phyloP scores from a whole-genome alignment of 1,139 yeast genomes.

The Blastobotrys elegans region DNA sequence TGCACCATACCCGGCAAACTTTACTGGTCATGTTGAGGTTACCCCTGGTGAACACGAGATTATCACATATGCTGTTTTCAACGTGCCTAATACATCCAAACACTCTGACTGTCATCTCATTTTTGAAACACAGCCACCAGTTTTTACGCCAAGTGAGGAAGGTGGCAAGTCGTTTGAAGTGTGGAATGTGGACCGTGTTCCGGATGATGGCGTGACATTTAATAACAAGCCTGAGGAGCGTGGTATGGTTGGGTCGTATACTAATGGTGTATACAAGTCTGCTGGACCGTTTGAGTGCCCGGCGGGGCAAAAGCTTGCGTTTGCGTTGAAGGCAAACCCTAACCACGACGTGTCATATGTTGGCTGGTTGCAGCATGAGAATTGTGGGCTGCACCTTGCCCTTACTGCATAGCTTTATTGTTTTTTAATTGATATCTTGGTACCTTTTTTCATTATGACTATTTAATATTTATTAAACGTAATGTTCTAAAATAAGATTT shows the following conservation, averaged over 20 bases:
- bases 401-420: not conserved
- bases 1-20: no score
- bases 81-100: not conserved
- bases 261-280: not conserved
- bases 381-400: slow-evolving; percentile 3
- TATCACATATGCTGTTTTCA: slow-evolving; percentile 4
- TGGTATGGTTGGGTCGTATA: not conserved
- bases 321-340: not conserved
- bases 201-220: not conserved
- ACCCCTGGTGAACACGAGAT: not conserved
- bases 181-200: not conserved
- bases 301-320: not conserved
- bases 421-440: no score
- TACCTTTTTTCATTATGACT: no score
- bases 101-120: not conserved
- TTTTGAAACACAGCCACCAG: not conserved
- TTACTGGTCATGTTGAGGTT: slow-evolving; percentile 2
- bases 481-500: not conserved
- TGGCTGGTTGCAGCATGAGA: slow-evolving; percentile 6
- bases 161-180: slow-evolving; percentile 6
- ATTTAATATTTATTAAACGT: not conserved
- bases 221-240: not conserved
- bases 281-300: not conserved
- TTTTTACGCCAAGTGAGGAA: not conserved
- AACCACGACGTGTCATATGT: not conserved